These are phyloP conservation scores for Porphyridium purpureum DNA, from an alignment of 23 red algal species.

Conservation along the genomic window DNA sequence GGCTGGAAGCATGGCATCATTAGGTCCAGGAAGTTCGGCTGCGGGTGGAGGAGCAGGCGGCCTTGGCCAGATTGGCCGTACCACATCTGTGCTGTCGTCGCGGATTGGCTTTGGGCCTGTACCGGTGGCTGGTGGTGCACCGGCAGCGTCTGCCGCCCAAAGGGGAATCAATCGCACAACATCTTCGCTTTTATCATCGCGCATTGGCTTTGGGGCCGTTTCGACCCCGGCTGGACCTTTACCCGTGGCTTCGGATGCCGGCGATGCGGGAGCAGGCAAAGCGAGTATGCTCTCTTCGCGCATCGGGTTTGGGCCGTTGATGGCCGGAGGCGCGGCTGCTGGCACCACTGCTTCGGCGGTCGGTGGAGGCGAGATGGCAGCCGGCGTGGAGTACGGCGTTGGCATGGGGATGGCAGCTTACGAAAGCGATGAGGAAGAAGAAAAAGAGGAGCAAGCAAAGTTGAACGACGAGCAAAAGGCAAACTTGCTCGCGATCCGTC, in stretches of 20 bases:
- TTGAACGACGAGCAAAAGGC: neutral
- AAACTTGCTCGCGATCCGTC: neutral
- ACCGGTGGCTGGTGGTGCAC: too few relatives aligned
- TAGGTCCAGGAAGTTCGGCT: too few relatives aligned
- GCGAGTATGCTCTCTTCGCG: neutral
- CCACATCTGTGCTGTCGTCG: too few relatives aligned
- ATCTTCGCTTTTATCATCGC: too few relatives aligned
- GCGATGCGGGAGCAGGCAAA: neutral
- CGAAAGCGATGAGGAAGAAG: neutral
- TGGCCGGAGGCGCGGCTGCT: neutral
- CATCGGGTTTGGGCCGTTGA: neutral
- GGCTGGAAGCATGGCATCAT: too few relatives aligned
- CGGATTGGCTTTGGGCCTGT: too few relatives aligned
- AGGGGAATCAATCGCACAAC: too few relatives aligned
- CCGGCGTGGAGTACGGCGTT: neutral
- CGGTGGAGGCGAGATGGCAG: neutral
- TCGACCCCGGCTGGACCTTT: too few relatives aligned
- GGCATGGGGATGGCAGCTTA: neutral
- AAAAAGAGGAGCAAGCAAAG: neutral
- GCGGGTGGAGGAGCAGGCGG: too few relatives aligned
- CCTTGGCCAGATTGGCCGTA: too few relatives aligned
- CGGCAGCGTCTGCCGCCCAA: too few relatives aligned
- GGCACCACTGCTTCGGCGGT: neutral
- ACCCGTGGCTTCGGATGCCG: neutral
- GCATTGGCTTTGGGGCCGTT: too few relatives aligned